Conservation (phyloP, 805 yeast species). For the Kuraishia molischiana region DNA sequence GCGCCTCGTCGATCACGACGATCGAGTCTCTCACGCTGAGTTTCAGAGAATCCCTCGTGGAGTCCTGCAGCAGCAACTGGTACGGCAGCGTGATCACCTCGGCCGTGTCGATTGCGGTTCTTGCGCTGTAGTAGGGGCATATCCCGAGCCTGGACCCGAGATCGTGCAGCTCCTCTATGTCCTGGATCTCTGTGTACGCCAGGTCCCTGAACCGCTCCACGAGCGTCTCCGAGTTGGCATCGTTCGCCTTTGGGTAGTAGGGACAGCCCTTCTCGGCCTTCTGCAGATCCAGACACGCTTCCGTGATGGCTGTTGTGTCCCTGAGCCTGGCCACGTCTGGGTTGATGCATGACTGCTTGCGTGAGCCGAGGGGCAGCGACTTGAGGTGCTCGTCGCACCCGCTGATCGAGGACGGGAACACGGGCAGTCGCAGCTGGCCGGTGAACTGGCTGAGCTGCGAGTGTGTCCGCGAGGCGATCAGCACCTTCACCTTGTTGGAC, state of each 20-base stretch:
- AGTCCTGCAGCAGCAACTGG: slow-evolving; percentile 58
- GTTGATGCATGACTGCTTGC: slow-evolving; percentile 79
- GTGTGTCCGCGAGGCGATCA: slow-evolving; percentile 81
- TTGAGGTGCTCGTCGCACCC: slow-evolving; percentile 32
- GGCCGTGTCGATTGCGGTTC: slow-evolving; percentile 44
- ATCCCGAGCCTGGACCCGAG: slow-evolving; percentile 47
- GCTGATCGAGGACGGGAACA: slow-evolving; percentile 51
- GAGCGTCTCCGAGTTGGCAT: slow-evolving; percentile 19
- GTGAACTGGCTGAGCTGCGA: slow-evolving; percentile 81
- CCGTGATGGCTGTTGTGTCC: slow-evolving; percentile 54
- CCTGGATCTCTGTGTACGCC: slow-evolving; percentile 48
- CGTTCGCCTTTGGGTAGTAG: slow-evolving; percentile 26
- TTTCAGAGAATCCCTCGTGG: slow-evolving; percentile 49
- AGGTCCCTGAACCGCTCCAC: slow-evolving; percentile 39
- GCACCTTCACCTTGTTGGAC: slow-evolving; percentile 32
- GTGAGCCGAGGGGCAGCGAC: slow-evolving; percentile 68
- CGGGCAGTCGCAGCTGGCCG: slow-evolving; percentile 53
- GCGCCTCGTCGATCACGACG: slow-evolving; percentile 88
- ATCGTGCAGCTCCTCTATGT: slow-evolving; percentile 67
- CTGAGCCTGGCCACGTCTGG: slow-evolving; percentile 41
- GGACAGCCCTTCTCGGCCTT: slow-evolving; percentile 25
- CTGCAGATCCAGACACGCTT: slow-evolving; percentile 70
- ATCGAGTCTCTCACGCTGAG: slow-evolving; percentile 54
- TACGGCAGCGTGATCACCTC: slow-evolving; percentile 84
- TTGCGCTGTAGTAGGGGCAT: slow-evolving; percentile 78